Base-by-base conservation (phyloP, 108 stramenopile genomes). In the Cyclostephanos invisitatus region DNA sequence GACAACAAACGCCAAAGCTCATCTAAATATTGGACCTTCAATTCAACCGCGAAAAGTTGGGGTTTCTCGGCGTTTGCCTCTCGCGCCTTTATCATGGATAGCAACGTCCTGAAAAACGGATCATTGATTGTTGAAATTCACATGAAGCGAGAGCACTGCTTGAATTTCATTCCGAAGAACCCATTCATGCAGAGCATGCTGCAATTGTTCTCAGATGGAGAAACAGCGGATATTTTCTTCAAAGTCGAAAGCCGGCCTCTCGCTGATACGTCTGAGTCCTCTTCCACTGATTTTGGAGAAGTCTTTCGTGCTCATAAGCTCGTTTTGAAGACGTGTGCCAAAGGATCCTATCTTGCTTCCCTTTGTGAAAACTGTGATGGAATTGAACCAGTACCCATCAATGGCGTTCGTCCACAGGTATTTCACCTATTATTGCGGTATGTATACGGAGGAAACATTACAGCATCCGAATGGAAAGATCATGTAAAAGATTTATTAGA, bases 391-490 rank as follows among this genome's bases (percentile, higher is more conserved):
- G 67, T 74, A 15, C 67, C 73, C 0, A 74, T 74, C 25, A 21
- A 29, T 7, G n/a, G 44, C 40, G 27, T 77, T 18, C 32, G 54
- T 37, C 75, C 75, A 3, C 32, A 72, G n/a, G 70, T 72, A 14
- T 77, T 77, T 32, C 48, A 28, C 38, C 24, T 27, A 5, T 6
- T 77, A 25, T 48, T 71, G 42, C 32, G 38, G 3, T 61, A 72
- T 68, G 67, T 71, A 6, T 77, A 77, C 22, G 75, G 70, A 25
- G 37, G 49, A 11, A 27, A 64, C 24, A 53, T 77, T 10, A 2
- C 49, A 21, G 36, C 56, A 6, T 28, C 21, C 15, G 63, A 72
- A n/a, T 65, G 49, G 62, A 56, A 40, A 15, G 69, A 47, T 21
- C 61, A 70, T 28, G 21, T 68, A 60, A 60, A 47, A 17, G 51